Percentiles rank a stretch among this genome's conserved stretches.
Conservation (phyloP, 805 yeast genomes). For the Candida pseudofarinosa region DNA sequence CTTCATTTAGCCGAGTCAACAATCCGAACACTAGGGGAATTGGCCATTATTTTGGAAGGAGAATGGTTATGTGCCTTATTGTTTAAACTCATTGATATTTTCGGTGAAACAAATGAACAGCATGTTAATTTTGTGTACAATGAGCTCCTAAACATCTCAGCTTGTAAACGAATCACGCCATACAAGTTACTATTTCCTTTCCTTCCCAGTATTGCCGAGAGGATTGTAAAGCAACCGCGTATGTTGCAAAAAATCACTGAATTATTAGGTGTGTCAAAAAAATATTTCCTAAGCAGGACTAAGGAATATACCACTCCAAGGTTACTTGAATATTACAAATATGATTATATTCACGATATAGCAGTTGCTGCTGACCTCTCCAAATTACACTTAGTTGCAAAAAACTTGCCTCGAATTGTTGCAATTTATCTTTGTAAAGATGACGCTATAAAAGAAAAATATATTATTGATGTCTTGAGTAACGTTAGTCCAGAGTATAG, state of each 20-base stretch:
- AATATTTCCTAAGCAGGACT: slow-evolving; percentile 64
- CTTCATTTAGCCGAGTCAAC: slow-evolving; percentile 55
- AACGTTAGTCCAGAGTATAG: slow-evolving; percentile 50
- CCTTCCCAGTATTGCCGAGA: slow-evolving; percentile 65
- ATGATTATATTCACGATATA: slow-evolving; percentile 59
- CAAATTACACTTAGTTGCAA: slow-evolving; percentile 45
- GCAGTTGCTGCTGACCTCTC: slow-evolving; percentile 48
- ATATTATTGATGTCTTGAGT: slow-evolving; percentile 49
- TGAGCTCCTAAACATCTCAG: slow-evolving; percentile 56
- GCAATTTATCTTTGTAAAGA: slow-evolving; percentile 56
- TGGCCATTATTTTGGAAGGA: slow-evolving; percentile 60
- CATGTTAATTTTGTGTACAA: slow-evolving; percentile 67
- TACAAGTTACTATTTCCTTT: slow-evolving; percentile 80
- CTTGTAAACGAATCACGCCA: slow-evolving; percentile 55
- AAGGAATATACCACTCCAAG: slow-evolving; percentile 73
- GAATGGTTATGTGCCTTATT: slow-evolving; percentile 65
- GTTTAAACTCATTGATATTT: slow-evolving; percentile 58
- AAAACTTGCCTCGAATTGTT: slow-evolving; percentile 48
- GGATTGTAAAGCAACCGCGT: slow-evolving; percentile 55
- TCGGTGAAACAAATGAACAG: slow-evolving; percentile 63
- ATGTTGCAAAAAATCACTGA: slow-evolving; percentile 60
- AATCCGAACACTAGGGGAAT: slow-evolving; percentile 57
- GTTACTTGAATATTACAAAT: slow-evolving; percentile 61
- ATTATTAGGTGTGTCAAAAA: slow-evolving; percentile 57
- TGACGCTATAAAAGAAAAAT: slow-evolving; percentile 42